Evolutionary conservation across 2,329 filamentous ascomycete genomes (phyloP), one percentile per base, ranked within the genome.

Genomic region (Colletotrichum acutatum): DNA sequence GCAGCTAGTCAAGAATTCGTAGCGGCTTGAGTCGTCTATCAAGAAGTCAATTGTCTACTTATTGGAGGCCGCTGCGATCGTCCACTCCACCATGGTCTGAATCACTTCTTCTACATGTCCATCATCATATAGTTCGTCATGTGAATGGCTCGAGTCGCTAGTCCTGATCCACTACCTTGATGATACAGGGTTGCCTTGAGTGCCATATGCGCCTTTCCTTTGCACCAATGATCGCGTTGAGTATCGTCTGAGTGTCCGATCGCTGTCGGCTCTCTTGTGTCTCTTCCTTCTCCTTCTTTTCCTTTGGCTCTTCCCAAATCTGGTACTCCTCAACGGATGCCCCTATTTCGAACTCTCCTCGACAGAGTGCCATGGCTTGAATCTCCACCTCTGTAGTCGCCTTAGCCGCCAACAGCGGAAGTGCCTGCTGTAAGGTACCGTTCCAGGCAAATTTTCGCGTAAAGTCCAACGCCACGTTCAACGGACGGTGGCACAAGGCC

Each of bases 381-480:
- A 97, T 82, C 1, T 87, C 86, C 26, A 94, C 86, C 73, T 92
- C 88, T 0, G 87, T 86, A n/a, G 83, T 89, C 57, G 88, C 85
- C 5, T 90, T 88, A 0, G 91, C 89, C 6, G 83, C 82, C 1
- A 98, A 80, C 7, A 89, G 79, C 0, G 93, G 91, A 0, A 98
- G 84, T 1, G 90, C 87, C 78, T 92, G 92, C 83, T 98, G 95
- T 70, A 98, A 83, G 34, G 93, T 91, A 1, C 95, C 95, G 75
- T 95, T 96, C 92, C 94, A 97, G 1, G 92, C 92, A 66, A 98
- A 88, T 75, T 95, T 94, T 78, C 94, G 92, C 54, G 93, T 93
- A 68, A 96, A 90, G 80, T 98, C 95, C 19, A 97, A 89, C 2
- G 94, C 93, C 16, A 94, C 86, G 73, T 90, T 91, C 63, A 90